Evolutionary conservation across 2,329 filamentous ascomycete species (phyloP).

Genomic region (Aspergillus intermedius): DNA sequence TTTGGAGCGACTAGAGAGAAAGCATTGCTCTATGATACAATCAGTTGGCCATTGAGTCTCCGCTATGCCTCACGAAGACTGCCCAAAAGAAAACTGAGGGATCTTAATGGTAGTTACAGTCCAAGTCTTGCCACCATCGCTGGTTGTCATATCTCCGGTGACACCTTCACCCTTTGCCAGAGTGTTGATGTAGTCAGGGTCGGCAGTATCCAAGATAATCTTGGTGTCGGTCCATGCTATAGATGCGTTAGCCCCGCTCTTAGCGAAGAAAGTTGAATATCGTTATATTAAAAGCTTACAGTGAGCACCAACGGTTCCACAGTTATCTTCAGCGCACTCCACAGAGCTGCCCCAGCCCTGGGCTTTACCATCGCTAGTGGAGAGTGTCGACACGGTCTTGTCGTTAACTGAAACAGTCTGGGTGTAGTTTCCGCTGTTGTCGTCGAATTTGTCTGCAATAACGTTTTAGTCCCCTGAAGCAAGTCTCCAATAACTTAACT

Average conservation of each 20-base stretch:
- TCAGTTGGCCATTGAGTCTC: not conserved
- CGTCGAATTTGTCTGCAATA: conserved; percentile 32
- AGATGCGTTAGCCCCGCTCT: not conserved
- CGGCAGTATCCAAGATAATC: conserved; percentile 28
- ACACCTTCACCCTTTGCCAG: conserved; percentile 32
- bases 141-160: conserved; percentile 36
- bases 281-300: conserved; percentile 13
- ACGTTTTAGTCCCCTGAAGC: not conserved
- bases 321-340: conserved; percentile 34
- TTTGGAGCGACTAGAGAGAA: no score
- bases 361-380: conserved; percentile 39
- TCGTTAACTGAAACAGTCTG: conserved; percentile 36
- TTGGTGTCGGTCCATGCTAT: conserved; percentile 36
- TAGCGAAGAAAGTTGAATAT: not conserved
- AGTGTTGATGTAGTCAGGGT: conserved; percentile 34
- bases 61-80: not conserved
- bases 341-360: conserved; percentile 41
- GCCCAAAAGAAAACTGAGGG: conserved; percentile 18
- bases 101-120: conserved; percentile 35
- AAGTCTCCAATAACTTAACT: not conserved
- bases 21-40: not conserved
- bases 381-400: conserved; percentile 36
- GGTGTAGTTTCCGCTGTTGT: conserved; percentile 35
- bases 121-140: conserved; percentile 40
- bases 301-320: conserved; percentile 37